Evolutionary conservation across 352 stramenopile genomes (phyloP), one percentile per base, ranked within the genome.

Genomic region (Peronospora farinosa): DNA sequence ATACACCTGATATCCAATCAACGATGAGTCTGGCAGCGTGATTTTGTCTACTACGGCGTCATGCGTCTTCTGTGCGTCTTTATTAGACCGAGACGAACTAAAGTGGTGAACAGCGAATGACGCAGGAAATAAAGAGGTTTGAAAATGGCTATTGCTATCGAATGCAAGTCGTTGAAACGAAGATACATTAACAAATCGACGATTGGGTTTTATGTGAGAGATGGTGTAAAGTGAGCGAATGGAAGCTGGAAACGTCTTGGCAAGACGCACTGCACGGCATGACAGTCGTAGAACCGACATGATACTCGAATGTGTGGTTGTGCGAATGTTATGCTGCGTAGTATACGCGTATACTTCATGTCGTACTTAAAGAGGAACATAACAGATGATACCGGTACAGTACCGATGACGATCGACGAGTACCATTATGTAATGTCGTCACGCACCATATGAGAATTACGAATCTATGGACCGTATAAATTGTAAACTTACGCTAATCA

Each of bases 1-100:
- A 48, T 92, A 92, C 46, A 89, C 72, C 1, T 82, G 52, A 12
- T 60, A 27, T 35, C 31, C 55, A 3, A 15, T 40, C 11, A 58
- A 10, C 5, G 25, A 13, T 0, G 19, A 40, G 9, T 12, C 35
- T 19, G 23, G 9, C 11, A 40, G 35, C 15, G 32, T 17, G 8
- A 41, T 27, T 2, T 28, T 51, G 13, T 59, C 40, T 16, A 32
- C 32, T 9, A 37, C 16, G 3, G 3, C 16, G 43, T 45, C 21
- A 36, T 36, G 28, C 28, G 15, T 13, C 30, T 65, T 55, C 10
- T 55, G 23, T 7, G 33, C 38, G 21, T 69, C 37, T 11, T 60
- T 50, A 39, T 45, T 11, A 11, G 37, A 35, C 13, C 31, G 40
- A 9, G 54, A 49, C 8, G 50, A 65, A 42, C 41, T 69, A 33